Conservation (phyloP, 208 protist species). For the Acanthamoeba lenticulata region DNA sequence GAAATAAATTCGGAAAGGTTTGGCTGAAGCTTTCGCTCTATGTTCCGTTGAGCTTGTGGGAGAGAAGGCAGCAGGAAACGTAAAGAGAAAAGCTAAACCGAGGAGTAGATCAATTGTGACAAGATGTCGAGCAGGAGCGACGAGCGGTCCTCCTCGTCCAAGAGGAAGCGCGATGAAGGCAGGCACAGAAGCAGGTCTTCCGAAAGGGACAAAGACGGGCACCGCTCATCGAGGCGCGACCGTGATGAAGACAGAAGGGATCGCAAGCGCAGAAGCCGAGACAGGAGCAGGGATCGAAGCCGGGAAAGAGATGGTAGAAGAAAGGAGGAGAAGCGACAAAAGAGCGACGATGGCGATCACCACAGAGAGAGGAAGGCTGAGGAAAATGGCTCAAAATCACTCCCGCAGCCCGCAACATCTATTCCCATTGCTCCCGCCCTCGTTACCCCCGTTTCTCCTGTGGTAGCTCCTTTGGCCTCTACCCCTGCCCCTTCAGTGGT, state of each 20-base stretch:
- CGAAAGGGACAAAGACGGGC: not conserved
- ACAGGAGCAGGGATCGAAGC: not conserved
- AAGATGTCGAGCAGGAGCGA: not conserved
- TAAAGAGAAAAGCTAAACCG: not conserved
- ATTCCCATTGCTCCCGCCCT: not conserved
- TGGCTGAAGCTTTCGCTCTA: no score
- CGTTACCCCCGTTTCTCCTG: not conserved
- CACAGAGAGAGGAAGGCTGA: not conserved
- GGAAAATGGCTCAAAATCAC: not conserved
- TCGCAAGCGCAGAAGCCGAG: not conserved
- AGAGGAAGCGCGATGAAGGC: not conserved
- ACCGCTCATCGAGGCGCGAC: not conserved
- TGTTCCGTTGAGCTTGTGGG: not conserved
- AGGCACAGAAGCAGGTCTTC: not conserved
- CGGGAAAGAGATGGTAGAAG: not conserved
- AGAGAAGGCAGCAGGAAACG: not conserved
- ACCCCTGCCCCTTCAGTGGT: not conserved
- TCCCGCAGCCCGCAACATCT: no score
- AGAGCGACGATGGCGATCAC: not conserved
- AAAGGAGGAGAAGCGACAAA: conserved; percentile 34
- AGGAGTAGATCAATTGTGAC: not conserved
- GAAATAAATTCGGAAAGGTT: not conserved
- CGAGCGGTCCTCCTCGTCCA: not conserved
- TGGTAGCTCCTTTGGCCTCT: not conserved
- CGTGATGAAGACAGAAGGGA: not conserved